Conservation (phyloP, 176 grass and related monocot genomes). For the Aegilops bicornis region DNA sequence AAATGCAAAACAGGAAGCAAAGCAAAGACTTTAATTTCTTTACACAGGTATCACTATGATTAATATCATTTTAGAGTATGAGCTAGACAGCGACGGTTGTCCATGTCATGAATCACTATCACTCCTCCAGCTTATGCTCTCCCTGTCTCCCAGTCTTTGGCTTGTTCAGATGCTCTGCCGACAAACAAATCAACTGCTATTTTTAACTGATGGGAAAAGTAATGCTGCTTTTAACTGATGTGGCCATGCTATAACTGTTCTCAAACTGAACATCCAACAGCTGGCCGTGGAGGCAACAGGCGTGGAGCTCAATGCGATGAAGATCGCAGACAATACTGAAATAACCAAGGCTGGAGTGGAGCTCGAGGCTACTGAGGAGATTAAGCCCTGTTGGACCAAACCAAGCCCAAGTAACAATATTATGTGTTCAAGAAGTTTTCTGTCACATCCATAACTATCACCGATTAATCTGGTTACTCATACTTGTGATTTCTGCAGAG, state of each 20-base stretch:
- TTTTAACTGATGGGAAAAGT: not conserved
- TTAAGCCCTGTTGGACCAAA: conserved; percentile 76
- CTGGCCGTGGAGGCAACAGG: conserved; percentile 34
- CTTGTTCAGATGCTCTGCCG: not conserved
- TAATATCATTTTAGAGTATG: not conserved
- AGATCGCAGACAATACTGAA: conserved; percentile 46
- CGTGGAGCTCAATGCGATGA: conserved; percentile 34
- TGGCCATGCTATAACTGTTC: not conserved
- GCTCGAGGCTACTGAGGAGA: conserved; percentile 36
- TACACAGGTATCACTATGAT: not conserved
- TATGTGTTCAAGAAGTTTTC: not conserved
- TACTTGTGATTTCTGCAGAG: conserved; percentile 38
- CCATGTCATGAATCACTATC: not conserved
- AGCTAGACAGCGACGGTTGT: not conserved
- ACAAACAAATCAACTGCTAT: not conserved
- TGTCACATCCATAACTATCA: conserved; percentile 2
- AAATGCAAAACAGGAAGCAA: not conserved
- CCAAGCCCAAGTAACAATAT: conserved; percentile 54
- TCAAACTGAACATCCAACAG: conserved; percentile 38
- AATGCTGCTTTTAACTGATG: not conserved
- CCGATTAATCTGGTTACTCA: conserved; percentile 18
- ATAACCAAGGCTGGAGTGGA: conserved; percentile 26
- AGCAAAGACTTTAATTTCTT: conserved; percentile 4
- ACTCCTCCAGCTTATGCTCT: not conserved
- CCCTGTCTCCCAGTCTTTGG: not conserved